phyloP scores from a whole-genome alignment of 2,329 filamentous ascomycete species.

The Pyricularia pennisetigena region DNA sequence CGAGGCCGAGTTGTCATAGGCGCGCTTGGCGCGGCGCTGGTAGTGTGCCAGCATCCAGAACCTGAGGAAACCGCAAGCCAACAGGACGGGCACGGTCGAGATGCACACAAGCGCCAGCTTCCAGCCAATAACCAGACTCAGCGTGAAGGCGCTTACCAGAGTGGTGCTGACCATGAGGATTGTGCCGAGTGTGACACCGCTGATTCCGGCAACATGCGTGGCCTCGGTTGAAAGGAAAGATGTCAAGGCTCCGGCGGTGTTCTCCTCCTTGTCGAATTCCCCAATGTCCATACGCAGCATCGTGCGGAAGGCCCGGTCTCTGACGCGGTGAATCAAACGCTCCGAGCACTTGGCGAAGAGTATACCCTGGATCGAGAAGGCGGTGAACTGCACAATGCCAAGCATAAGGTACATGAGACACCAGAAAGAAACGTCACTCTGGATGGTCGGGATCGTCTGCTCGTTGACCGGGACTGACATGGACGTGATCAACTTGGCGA shows the following conservation, averaged over 20 bases:
- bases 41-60: constrained; percentile 65
- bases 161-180: constrained; percentile 74
- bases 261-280: constrained; percentile 83
- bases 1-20: constrained; percentile 71
- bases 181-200: constrained; percentile 79
- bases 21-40: constrained; percentile 66
- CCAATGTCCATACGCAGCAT: constrained; percentile 88
- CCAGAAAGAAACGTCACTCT: constrained; percentile 69
- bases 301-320: constrained; percentile 72
- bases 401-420: constrained; percentile 82
- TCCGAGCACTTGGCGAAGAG: constrained; percentile 83
- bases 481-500: constrained; percentile 50
- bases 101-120: constrained; percentile 32
- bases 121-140: constrained; percentile 29
- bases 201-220: constrained; percentile 79
- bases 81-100: constrained; percentile 26
- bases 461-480: not conserved
- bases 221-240: constrained; percentile 85
- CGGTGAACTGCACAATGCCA: constrained; percentile 61
- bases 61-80: constrained; percentile 28
- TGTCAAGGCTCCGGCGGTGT: constrained; percentile 63
- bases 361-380: constrained; percentile 59
- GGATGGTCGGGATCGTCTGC: not conserved
- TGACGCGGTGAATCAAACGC: constrained; percentile 70
- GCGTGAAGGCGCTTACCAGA: constrained; percentile 59